A percentile compares a stretch with the other conserved stretches of the same genome.
These are phyloP conservation scores for Sugiyamaella chiloensis DNA, from an alignment of 805 yeast genomes.

Conservation along the genomic window DNA sequence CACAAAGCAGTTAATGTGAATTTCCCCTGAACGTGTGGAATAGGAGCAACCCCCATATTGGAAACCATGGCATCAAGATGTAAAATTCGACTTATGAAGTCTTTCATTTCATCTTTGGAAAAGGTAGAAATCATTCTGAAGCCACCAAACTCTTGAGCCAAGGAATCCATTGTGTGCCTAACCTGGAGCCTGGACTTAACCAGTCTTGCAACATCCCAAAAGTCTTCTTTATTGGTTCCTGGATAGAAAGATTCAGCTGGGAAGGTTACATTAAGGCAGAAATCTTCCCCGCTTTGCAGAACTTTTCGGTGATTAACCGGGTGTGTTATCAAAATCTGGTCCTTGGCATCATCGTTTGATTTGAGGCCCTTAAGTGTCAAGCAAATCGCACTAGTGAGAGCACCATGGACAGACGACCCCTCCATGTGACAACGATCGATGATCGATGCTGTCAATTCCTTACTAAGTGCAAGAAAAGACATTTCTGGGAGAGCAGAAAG, in stretches of 20 bases:
- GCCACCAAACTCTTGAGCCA: background rate
- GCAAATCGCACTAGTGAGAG: background rate
- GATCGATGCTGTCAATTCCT: background rate
- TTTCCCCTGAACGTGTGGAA: background rate
- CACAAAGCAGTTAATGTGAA: background rate
- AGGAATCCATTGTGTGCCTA: background rate
- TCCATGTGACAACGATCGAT: background rate
- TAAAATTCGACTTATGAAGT: background rate
- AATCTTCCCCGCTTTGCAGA: background rate
- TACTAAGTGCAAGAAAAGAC: background rate
- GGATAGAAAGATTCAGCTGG: background rate
- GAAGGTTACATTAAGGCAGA: background rate
- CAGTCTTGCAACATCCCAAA: background rate
- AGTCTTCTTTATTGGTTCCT: background rate
- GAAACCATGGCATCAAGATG: background rate
- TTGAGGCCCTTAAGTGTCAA: background rate
- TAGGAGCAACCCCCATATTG: background rate
- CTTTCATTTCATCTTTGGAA: background rate
- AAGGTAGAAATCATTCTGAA: background rate
- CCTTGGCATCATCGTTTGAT: background rate
- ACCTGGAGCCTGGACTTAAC: background rate
- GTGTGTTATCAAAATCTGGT: background rate
- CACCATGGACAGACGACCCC: background rate
- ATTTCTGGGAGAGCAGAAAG: background rate
- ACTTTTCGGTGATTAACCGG: background rate